phyloP scores from a whole-genome alignment of 2,329 filamentous ascomycete species.

The Onygenales sp. region DNA sequence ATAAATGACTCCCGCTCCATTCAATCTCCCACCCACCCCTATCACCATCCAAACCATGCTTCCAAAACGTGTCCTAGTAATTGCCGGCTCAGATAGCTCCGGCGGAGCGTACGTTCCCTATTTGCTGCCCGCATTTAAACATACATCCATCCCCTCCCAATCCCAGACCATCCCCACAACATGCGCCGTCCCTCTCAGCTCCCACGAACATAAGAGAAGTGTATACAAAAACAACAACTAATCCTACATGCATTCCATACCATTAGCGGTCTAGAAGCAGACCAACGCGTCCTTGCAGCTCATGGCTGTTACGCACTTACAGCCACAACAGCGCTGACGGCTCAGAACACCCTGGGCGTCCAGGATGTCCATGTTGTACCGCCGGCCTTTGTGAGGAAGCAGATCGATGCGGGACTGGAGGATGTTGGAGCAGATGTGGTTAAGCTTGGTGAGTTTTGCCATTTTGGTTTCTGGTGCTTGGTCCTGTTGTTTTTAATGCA shows the following conservation, averaged over 20 bases:
- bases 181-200: too few relatives aligned
- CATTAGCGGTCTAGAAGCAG: slow-evolving; percentile 77
- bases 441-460: slow-evolving; percentile 62
- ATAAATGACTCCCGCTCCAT: not conserved
- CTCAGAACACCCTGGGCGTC: slow-evolving; percentile 84
- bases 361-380: slow-evolving; percentile 72
- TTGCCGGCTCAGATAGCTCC: slow-evolving; percentile 84
- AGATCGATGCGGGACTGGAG: slow-evolving; percentile 73
- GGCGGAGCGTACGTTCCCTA: slow-evolving; percentile 64
- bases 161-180: not conserved
- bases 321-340: slow-evolving; percentile 88
- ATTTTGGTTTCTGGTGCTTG: not conserved
- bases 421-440: slow-evolving; percentile 85
- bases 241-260: not conserved
- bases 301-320: slow-evolving; percentile 96
- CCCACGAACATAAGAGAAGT: not conserved
- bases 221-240: not conserved
- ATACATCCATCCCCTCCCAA: not conserved
- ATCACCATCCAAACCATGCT: not conserved
- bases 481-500: not conserved
- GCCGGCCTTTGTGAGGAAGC: slow-evolving; percentile 66
- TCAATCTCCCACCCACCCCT: not conserved
- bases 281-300: slow-evolving; percentile 86
- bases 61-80: slow-evolving; percentile 57
- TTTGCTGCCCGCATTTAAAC: slow-evolving; percentile 6